Evolutionary conservation across 2,329 filamentous ascomycete species (phyloP), one percentile per base, ranked within the genome.

Genomic region (Claviceps sp.): DNA sequence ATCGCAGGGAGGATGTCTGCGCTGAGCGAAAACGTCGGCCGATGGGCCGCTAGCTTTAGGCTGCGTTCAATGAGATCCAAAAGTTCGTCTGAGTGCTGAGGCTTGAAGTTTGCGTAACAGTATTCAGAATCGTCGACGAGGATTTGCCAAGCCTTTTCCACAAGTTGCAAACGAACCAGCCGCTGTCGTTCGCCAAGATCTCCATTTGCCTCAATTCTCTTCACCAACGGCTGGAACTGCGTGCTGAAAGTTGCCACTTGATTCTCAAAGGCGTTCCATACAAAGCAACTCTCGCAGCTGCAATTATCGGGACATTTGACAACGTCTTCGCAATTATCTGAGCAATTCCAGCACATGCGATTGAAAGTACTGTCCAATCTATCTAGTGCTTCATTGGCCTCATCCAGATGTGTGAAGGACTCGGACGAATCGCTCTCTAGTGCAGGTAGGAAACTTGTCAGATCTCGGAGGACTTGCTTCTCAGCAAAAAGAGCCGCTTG

Each of bases 1-100:
- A 50, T 26, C 9, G 49, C 34, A 4, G 49, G 49, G 36, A 50
- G 40, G 49, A 50, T 46, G 23, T 50, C 49, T n/a, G 43, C 49
- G 36, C 49, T 50, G 29, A 50, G 49, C 14, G 49, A 45, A 7
- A 50, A 50, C 7, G 36, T 46, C 4, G 49, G 49, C 17, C 43
- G n/a, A 22, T 22, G 43, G 16, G 49, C 49, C 8, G 49, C 44
- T 23, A 45, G 43, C 11, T 45, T 13, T 23, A 50, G 49, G 9
- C 39, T 50, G 11, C 42, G 49, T n/a, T 50, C 49, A n/a, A 50
- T 50, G 4, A 45, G 43, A 22, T 50, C 42, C n/a, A 50, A 36
- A n/a, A 50, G 42, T 36, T 50, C 38, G 11, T 45, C 49, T 2
- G 43, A 45, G 34, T 50, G 42, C 16, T 50, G 38, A 29, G 42